Evolutionary conservation across 73 alveolate species (phyloP).

Genomic region (Tetrahymena thermophila): DNA sequence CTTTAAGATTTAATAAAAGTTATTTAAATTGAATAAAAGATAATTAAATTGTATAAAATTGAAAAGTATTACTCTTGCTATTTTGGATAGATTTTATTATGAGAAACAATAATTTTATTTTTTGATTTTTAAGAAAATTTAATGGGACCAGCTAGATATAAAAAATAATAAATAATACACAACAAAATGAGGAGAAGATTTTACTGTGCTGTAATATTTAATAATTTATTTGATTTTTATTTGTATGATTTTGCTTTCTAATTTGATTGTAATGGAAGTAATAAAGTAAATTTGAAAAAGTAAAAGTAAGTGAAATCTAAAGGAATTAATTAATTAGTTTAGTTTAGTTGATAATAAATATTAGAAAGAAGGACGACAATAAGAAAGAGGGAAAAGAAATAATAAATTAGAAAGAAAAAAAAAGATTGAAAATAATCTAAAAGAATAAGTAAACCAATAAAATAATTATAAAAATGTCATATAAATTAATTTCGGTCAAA

Average conservation of each 20-base stretch:
- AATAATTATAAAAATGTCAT: not conserved
- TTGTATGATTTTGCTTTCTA: not conserved
- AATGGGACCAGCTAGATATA: not conserved
- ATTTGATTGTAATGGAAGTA: not conserved
- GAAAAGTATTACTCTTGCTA: too few relatives aligned
- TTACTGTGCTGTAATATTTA: too few relatives aligned
- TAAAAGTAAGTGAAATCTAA: not conserved
- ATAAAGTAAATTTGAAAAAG: not conserved
- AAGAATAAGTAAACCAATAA: not conserved
- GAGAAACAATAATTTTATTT: not conserved
- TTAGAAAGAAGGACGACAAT: not conserved
- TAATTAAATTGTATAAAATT: too few relatives aligned
- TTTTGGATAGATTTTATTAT: too few relatives aligned
- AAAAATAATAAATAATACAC: too few relatives aligned
- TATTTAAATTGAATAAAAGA: too few relatives aligned
- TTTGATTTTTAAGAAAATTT: too few relatives aligned
- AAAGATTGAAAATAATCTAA: not conserved
- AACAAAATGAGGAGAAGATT: not conserved
- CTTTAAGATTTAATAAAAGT: too few relatives aligned
- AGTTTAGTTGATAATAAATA: not conserved
- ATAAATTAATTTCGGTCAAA: not conserved
- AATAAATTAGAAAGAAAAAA: not conserved
- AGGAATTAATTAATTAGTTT: not conserved
- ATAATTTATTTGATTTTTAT: not conserved
- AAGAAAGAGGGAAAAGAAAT: not conserved